phyloP scores from a whole-genome alignment of 495 filamentous ascomycete species.

The Neurospora sublineolata region DNA sequence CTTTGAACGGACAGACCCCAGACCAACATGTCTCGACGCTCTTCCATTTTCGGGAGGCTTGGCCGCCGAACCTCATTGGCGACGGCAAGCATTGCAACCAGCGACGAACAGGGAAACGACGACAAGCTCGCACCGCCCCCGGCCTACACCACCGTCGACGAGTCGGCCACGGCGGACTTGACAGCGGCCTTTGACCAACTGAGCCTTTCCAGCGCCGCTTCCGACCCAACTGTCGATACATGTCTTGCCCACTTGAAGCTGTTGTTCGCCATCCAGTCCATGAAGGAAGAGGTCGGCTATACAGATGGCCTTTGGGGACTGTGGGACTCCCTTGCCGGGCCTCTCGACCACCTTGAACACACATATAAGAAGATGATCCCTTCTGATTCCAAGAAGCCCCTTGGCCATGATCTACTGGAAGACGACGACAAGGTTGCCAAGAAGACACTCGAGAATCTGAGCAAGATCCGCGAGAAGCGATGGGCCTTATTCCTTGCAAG shows the following conservation, averaged over 20 bases:
- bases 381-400: not conserved
- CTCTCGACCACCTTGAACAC: slow-evolving; percentile 13
- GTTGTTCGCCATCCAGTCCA: slow-evolving; percentile 52
- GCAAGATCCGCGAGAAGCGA: slow-evolving; percentile 59
- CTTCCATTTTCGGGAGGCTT: not conserved
- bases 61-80: not conserved
- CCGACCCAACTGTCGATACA: slow-evolving; percentile 24
- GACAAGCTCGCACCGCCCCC: not conserved
- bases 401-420: slow-evolving; percentile 7
- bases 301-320: slow-evolving; percentile 56
- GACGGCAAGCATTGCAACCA: not conserved
- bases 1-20: not conserved
- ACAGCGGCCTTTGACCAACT: slow-evolving; percentile 33
- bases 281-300: slow-evolving; percentile 55
- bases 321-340: slow-evolving; percentile 35
- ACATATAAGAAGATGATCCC: slow-evolving; percentile 7
- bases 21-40: slow-evolving; percentile 1
- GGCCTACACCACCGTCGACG: not conserved
- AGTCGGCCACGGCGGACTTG: slow-evolving; percentile 14
- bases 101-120: not conserved
- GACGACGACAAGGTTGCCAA: slow-evolving; percentile 13
- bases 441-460: slow-evolving; percentile 25
- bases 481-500: slow-evolving; percentile 68
- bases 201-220: slow-evolving; percentile 14
- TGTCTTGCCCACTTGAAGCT: slow-evolving; percentile 72